Evolutionary conservation across 257 asterid species (phyloP).

Genomic region (Lycium barbarum): DNA sequence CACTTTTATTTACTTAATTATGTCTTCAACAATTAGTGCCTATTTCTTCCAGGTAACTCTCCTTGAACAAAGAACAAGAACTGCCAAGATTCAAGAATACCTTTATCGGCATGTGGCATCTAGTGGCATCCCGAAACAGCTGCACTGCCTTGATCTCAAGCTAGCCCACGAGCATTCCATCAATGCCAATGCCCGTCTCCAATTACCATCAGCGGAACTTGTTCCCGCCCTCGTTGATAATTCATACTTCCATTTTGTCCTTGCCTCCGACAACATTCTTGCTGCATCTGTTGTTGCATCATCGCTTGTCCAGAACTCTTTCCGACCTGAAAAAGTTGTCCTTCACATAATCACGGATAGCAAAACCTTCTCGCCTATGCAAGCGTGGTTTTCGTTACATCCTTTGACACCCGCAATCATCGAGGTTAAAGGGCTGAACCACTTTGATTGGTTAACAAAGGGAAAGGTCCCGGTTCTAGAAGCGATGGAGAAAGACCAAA

Average conservation of each 20-base stretch:
- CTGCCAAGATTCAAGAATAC: slow-evolving; percentile 91
- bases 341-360: slow-evolving; percentile 84
- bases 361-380: slow-evolving; percentile 92
- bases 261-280: slow-evolving; percentile 90
- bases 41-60: slow-evolving; percentile 61
- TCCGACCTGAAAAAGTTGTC: slow-evolving; percentile 76
- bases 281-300: slow-evolving; percentile 96
- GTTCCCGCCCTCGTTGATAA: slow-evolving; percentile 90
- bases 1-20: neutral
- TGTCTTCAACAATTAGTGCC: neutral
- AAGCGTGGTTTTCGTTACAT: slow-evolving; percentile 96
- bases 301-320: slow-evolving; percentile 73
- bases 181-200: slow-evolving; percentile 95
- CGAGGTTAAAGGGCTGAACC: slow-evolving; percentile 91
- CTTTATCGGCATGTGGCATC: slow-evolving; percentile 98
- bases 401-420: slow-evolving; percentile 74
- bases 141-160: slow-evolving; percentile 81
- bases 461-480: slow-evolving; percentile 93
- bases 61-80: slow-evolving; percentile 87
- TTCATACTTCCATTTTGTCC: slow-evolving; percentile 82
- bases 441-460: slow-evolving; percentile 92
- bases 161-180: slow-evolving; percentile 88
- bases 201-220: slow-evolving; percentile 85
- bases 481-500: slow-evolving; percentile 97
- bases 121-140: slow-evolving; percentile 97